Evolutionary conservation across 768 basidiomycete species (phyloP), one percentile per base, ranked within the genome.

Genomic region (Amanita fuliginea): DNA sequence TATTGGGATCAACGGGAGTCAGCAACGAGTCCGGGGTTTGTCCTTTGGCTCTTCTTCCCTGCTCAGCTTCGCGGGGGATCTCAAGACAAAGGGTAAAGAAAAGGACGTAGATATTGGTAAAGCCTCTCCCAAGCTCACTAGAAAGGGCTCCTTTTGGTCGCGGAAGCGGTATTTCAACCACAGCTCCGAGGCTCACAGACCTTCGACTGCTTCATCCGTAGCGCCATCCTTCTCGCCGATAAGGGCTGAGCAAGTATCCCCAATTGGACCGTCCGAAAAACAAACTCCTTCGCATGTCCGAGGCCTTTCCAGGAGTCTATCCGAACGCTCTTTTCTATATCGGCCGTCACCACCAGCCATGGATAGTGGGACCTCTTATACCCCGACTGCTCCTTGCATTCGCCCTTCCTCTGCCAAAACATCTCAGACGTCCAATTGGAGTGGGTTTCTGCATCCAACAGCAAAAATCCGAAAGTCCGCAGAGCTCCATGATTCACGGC

Each of bases 131-230:
- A 75, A 71, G 35, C 57, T 82, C 28, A 63, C 72, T 9, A 76
- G 81, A 45, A 78, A 77, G 60, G 57, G 78, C 8, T 86, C 85
- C 5, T 85, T 86, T 57, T 86, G 83, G 83, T 68, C 66, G 41
- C 74, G 76, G 51, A 80, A 70, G 63, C 71, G 76, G 21, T 33
- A 43, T 39, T 3, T 45, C 46, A 56, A 64, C 40, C 47, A 42
- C 42, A 47, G 21, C 36, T 48, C 28, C 18, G 41, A 28, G 47
- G 41, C 41, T 24, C 9, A 11, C n/a, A 26, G 16, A 66, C 42
- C 51, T 61, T 40, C 62, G 67, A 53, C 58, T 67, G 24, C 56
- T 65, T 1, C 64, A 74, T 30, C 70, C 6, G 71, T 18, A 14
- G 39, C 30, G 32, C 47, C 50, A 46, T 42, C 18, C 14, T 46